Base-by-base conservation (phyloP, 164 flowering plant genomes). In the Umbilicus rupestris region DNA sequence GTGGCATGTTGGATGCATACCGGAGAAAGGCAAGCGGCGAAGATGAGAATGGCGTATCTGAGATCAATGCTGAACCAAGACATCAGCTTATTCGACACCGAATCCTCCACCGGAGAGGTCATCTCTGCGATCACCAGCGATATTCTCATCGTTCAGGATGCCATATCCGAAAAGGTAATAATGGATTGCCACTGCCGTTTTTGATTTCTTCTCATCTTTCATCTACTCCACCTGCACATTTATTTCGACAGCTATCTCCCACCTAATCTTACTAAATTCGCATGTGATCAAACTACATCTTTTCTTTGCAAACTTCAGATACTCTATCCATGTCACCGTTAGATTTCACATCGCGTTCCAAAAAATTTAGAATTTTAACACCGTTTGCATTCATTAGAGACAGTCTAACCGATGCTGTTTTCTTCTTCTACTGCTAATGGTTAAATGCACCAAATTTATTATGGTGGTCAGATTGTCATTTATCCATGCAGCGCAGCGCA, bases 1-100 rank as follows among this genome's bases (percentile, higher is more conserved):
- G 97, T 95, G 77, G 90, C 92, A 2, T 90, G 97, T 70, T 95
- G 99, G 99, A 95, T 95, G 98, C 80, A 92, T 47, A 86, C 91
- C 6, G 99, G 97, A 9, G 99, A 92, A 70, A 76, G 99, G 45
- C 99, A 95, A 74, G 97, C 96, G 7, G 87, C 94, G 3, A 95
- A 90, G 72, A 95, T 95, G 98, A 85, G 99, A 67, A 77, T 90
- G 82, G 97, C 97, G 0, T 95, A 95, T 73, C 62, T 95, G 69
- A 80, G 77, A 70, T 74, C 92, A 0, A 92, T 95, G 96, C 66
- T 95, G 69, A 87, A 79, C 70, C 99, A 95, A 76, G 99, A 95
- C 65, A 95, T 95, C 1, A 85, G 90, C 72, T 74, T 86, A 17
- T 95, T 95, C 58, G 99, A 95, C 74, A 95, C 97, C 9, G 96